These are phyloP conservation scores for Ustilago hordei DNA, from an alignment of 1,284 basidiomycete species.

Conservation along the genomic window DNA sequence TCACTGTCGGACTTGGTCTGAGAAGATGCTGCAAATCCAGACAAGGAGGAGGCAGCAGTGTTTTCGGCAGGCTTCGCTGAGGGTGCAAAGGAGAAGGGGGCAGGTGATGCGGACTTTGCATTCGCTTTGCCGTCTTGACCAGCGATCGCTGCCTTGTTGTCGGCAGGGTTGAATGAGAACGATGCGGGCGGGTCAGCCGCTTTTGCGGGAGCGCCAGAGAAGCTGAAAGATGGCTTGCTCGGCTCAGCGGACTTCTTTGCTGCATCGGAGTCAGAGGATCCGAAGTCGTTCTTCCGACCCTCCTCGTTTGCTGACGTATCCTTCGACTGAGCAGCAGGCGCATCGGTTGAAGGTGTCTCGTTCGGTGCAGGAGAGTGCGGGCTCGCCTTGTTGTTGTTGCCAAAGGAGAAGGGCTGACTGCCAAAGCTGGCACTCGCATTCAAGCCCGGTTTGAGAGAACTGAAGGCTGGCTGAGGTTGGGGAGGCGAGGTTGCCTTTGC, in stretches of 20 bases:
- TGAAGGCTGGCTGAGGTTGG: conserved; percentile 29
- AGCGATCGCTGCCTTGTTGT: not conserved
- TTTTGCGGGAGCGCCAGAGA: conserved; percentile 20
- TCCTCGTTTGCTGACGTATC: not conserved
- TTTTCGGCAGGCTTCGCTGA: conserved; percentile 5
- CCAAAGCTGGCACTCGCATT: conserved; percentile 32
- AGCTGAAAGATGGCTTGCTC: conserved; percentile 29
- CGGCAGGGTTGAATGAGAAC: conserved; percentile 16
- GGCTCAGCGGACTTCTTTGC: not conserved
- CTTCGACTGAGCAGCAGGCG: not conserved
- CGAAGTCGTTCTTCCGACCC: not conserved
- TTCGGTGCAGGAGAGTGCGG: conserved; percentile 5
- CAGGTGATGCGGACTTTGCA: conserved; percentile 18
- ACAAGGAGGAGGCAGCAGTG: conserved; percentile 1
- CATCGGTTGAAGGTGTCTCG: conserved; percentile 1
- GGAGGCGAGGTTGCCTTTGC: conserved; percentile 30
- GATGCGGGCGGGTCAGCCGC: conserved; percentile 10
- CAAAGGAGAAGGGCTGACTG: conserved; percentile 42
- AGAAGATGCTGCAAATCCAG: conserved; percentile 4
- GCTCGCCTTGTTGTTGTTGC: conserved; percentile 20
- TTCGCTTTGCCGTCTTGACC: conserved; percentile 8
- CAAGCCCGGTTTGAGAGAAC: conserved; percentile 36
- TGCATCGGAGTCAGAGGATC: not conserved
- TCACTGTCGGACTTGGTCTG: conserved; percentile 5
- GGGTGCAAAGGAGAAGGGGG: conserved; percentile 29